These are phyloP conservation scores for Alternaria ventricosa DNA, from an alignment of 2,329 filamentous ascomycete species.

Conservation along the genomic window DNA sequence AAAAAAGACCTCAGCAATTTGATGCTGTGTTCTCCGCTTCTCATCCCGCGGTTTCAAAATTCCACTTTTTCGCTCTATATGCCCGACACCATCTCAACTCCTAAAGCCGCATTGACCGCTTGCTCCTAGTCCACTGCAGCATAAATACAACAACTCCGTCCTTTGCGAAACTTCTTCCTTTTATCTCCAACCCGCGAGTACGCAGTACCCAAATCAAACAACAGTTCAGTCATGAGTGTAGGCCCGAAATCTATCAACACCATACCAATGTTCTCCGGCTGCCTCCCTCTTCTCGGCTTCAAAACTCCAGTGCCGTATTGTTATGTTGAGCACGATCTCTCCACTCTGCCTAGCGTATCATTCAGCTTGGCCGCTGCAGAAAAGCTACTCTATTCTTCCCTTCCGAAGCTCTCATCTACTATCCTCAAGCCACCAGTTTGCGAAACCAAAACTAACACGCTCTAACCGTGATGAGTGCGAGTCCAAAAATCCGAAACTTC, in stretches of 20 bases:
- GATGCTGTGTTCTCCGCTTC: too few relatives aligned
- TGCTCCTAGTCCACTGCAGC: background rate
- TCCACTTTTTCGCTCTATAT: too few relatives aligned
- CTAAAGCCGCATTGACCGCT: background rate
- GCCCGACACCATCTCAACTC: too few relatives aligned
- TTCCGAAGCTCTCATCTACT: background rate
- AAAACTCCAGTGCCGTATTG: accelerated
- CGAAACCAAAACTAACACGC: background rate
- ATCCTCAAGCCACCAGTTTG: background rate
- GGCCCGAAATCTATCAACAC: accelerated
- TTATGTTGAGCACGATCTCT: background rate
- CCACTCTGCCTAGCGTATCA: background rate
- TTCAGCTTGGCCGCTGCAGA: accelerated
- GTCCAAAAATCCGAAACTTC: too few relatives aligned
- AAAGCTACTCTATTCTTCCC: background rate
- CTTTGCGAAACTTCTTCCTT: background rate
- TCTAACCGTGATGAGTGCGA: background rate
- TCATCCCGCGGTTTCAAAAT: too few relatives aligned
- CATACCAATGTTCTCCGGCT: background rate
- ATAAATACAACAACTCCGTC: background rate
- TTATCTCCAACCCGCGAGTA: accelerated
- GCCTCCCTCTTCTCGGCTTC: background rate
- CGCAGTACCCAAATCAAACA: background rate
- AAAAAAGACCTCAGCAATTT: too few relatives aligned
- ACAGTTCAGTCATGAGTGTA: background rate